Conservation (phyloP, 805 yeast genomes). For the Candida wancherniae region DNA sequence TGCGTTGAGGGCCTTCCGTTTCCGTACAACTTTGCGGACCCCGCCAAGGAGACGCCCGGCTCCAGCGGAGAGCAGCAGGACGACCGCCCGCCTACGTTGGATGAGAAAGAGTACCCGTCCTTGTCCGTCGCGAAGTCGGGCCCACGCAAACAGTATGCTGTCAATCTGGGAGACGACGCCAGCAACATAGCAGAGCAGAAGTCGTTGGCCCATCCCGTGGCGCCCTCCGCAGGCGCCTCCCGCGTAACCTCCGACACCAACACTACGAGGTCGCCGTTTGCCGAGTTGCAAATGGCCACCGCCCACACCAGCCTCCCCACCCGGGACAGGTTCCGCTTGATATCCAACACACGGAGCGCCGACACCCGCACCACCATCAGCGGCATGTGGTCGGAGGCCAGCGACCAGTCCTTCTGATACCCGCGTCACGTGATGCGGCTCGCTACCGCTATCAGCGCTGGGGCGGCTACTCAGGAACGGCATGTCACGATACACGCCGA, state of each 20-base stretch:
- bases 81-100: slow-evolving; percentile 21
- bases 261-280: slow-evolving; percentile 8
- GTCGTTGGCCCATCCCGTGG: too few relatives aligned
- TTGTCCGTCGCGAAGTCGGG: slow-evolving; percentile 2
- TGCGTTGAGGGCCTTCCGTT: slow-evolving; percentile 5
- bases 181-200: slow-evolving; percentile 7
- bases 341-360: slow-evolving; percentile 2
- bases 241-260: too few relatives aligned
- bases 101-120: slow-evolving; percentile 1
- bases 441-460: not conserved
- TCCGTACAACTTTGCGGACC: slow-evolving; percentile 2
- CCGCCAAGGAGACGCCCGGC: too few relatives aligned
- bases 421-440: slow-evolving; percentile 1
- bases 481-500: slow-evolving; percentile 11
- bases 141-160: slow-evolving; percentile 8
- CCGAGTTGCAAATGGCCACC: slow-evolving; percentile 8
- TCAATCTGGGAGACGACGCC: too few relatives aligned
- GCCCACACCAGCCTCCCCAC: slow-evolving; percentile 8
- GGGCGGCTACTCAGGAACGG: not conserved
- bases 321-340: not conserved
- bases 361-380: slow-evolving; percentile 5
- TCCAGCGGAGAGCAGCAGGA: slow-evolving; percentile 2
- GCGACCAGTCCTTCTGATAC: slow-evolving; percentile 2
- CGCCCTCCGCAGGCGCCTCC: too few relatives aligned
- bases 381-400: slow-evolving; percentile 11